A percentile compares a stretch with the other conserved stretches of the same genome.
These are phyloP conservation scores for Bidens hawaiensis DNA, from an alignment of 140 eudicot genomes.

Conservation along the genomic window DNA sequence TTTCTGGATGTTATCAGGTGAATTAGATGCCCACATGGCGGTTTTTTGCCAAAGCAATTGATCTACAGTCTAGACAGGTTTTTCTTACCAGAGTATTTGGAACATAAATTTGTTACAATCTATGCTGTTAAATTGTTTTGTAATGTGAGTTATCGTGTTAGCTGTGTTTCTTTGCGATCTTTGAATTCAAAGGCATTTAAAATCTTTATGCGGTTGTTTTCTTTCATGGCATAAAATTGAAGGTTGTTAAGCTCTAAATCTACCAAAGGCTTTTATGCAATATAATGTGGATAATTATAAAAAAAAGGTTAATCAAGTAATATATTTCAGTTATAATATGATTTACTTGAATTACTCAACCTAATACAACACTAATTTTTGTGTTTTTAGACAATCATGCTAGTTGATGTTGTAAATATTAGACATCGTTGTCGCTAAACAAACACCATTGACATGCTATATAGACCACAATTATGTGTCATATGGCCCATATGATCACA, in stretches of 20 bases:
- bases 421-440: too few species aligned
- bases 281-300: too few species aligned
- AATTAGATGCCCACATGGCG: constrained; percentile 10
- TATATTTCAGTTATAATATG: too few species aligned
- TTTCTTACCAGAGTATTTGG: not conserved
- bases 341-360: too few species aligned
- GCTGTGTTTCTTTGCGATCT: not conserved
- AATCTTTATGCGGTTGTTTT: not conserved
- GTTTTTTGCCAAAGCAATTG: not conserved
- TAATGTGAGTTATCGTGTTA: not conserved
- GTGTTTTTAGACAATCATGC: too few species aligned
- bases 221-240: not conserved
- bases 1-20: constrained; percentile 23
- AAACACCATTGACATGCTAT: too few species aligned
- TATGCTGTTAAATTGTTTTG: not conserved
- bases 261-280: too few species aligned
- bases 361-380: too few species aligned
- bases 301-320: too few species aligned
- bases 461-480: too few species aligned
- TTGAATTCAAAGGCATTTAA: not conserved
- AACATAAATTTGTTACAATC: not conserved
- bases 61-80: constrained; percentile 9
- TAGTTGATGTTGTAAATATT: too few species aligned
- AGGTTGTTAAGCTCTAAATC: not conserved
- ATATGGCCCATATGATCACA: too few species aligned